A percentile compares a stretch with the other conserved stretches of the same genome.
Evolutionary conservation across 345 rosid species (phyloP).

Genomic region (Brassica napus): DNA sequence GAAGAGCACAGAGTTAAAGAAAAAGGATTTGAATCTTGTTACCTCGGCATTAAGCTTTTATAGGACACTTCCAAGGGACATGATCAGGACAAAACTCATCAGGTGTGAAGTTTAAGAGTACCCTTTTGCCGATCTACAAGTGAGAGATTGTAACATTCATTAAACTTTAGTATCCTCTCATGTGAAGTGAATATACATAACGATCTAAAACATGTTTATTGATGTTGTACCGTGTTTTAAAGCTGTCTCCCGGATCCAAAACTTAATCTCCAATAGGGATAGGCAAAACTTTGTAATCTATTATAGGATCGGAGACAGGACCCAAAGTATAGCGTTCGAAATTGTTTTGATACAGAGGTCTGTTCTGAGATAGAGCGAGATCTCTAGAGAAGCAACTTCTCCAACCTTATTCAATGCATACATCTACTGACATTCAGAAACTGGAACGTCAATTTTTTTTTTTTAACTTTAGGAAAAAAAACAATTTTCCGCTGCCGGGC

Average conservation of each 20-base stretch:
- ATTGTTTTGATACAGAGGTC: too few species aligned
- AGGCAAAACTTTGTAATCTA: conserved; percentile 49
- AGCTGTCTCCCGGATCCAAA: conserved; percentile 93
- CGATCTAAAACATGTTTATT: conserved; percentile 4
- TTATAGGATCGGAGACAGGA: too few species aligned
- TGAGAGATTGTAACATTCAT: conserved; percentile 1
- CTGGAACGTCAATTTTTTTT: too few species aligned
- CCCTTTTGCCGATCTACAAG: conserved; percentile 80
- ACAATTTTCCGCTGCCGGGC: too few species aligned
- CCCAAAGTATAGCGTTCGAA: too few species aligned
- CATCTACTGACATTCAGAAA: too few species aligned
- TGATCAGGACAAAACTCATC: conserved; percentile 95
- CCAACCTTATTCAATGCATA: too few species aligned
- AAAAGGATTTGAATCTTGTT: not conserved
- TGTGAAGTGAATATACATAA: not conserved
- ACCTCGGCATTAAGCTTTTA: conserved; percentile 70
- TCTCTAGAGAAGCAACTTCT: too few species aligned
- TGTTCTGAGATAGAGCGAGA: too few species aligned
- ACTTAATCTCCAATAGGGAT: conserved; percentile 40
- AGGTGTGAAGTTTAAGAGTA: conserved; percentile 92
- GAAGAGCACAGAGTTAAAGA: not conserved
- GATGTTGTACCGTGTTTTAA: conserved; percentile 67
- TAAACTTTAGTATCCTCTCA: not conserved
- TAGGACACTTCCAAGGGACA: conserved; percentile 77
- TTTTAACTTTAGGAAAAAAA: too few species aligned